Conservation (phyloP, 1,139 yeast genomes). For the Candida tropicalis region DNA sequence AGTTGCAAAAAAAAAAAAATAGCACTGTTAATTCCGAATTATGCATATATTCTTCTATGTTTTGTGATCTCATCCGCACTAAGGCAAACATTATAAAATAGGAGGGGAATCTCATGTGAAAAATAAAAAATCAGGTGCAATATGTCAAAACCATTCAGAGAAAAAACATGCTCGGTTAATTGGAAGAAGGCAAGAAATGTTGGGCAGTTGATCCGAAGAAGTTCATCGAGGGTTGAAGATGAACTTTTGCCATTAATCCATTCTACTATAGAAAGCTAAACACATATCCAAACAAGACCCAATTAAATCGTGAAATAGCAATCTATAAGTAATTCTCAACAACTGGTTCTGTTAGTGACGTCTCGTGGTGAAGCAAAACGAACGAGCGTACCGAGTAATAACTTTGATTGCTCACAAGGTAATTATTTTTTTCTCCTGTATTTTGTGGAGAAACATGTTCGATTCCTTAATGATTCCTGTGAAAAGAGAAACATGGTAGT, state of each 20-base stretch:
- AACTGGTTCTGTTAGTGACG: not conserved
- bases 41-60: not conserved
- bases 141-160: not conserved
- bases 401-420: not conserved
- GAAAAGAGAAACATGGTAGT: not conserved
- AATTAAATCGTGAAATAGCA: too few relatives aligned
- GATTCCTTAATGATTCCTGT: not conserved
- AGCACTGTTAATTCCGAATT: not conserved
- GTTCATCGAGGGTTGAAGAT: too few relatives aligned
- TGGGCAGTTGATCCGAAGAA: not conserved
- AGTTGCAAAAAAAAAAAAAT: constrained; percentile 6
- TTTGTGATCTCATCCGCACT: not conserved
- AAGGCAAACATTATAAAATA: not conserved
- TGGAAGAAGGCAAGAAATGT: not conserved
- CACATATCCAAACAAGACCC: too few relatives aligned
- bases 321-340: too few relatives aligned
- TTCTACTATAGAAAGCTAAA: too few relatives aligned
- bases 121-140: not conserved
- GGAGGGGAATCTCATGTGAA: constrained; percentile 1
- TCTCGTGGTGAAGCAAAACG: not conserved
- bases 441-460: constrained; percentile 2
- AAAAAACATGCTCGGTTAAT: constrained; percentile 1
- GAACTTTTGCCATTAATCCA: too few relatives aligned
- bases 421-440: not conserved
- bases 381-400: not conserved